These are phyloP conservation scores for Margaritispora aquatica DNA, from an alignment of 495 filamentous ascomycete species.

Conservation along the genomic window DNA sequence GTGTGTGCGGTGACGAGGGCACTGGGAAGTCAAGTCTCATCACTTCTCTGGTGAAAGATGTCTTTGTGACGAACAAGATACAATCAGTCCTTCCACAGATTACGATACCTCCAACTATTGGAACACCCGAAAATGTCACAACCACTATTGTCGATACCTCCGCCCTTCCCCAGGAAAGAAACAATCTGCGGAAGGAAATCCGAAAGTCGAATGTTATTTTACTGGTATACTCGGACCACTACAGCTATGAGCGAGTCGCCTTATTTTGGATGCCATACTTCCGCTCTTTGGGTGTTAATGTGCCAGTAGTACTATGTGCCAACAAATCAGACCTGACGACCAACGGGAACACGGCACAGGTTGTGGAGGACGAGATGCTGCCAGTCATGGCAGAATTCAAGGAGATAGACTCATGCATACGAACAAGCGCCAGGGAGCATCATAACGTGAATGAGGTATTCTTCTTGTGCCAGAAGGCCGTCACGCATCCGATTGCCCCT, in stretches of 20 bases:
- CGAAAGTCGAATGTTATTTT: conserved; percentile 94
- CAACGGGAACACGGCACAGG: conserved; percentile 65
- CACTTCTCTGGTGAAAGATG: conserved; percentile 82
- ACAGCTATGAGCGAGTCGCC: conserved; percentile 96
- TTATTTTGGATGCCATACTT: conserved; percentile 98
- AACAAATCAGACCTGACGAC: conserved; percentile 87
- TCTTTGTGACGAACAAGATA: conserved; percentile 89
- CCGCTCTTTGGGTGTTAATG: conserved; percentile 92
- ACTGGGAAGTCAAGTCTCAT: conserved; percentile 67
- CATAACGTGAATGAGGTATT: conserved; percentile 96
- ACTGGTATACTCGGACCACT: conserved; percentile 96
- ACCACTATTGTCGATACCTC: conserved; percentile 97
- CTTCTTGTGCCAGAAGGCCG: conserved; percentile 96
- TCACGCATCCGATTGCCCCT: conserved; percentile 94
- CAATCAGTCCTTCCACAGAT: conserved; percentile 90
- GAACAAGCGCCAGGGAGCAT: conserved; percentile 89
- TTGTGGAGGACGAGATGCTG: conserved; percentile 94
- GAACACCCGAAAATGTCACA: conserved; percentile 89
- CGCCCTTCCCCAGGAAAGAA: conserved; percentile 86
- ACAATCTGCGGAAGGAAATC: conserved; percentile 83
- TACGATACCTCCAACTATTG: conserved; percentile 81
- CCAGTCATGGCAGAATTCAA: conserved; percentile 98
- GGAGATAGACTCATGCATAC: conserved; percentile 96
- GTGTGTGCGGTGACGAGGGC: conserved; percentile 91
- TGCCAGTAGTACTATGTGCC: conserved; percentile 94